Evolutionary conservation across 148 eudicot species (phyloP).

Genomic region (Polygonum aviculare): DNA sequence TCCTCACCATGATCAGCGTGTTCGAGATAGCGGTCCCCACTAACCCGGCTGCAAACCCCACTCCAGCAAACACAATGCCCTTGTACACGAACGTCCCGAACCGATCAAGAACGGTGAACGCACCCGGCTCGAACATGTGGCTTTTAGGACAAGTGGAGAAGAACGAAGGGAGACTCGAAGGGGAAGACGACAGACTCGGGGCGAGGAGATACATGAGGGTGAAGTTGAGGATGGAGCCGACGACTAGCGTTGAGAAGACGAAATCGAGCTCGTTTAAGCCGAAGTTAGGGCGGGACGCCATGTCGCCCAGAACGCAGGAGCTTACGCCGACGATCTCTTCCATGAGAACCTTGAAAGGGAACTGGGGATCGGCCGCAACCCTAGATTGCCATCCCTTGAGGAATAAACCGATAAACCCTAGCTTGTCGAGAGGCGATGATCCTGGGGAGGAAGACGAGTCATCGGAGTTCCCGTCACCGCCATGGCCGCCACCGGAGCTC

Average conservation of each 20-base stretch:
- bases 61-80: constrained; percentile 61
- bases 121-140: constrained; percentile 90
- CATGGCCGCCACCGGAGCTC: constrained; percentile 11
- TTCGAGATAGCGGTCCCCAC: constrained; percentile 80
- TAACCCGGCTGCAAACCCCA: constrained; percentile 79
- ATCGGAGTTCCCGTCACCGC: constrained; percentile 22
- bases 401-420: constrained; percentile 66
- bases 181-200: constrained; percentile 31
- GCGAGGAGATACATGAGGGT: constrained; percentile 81
- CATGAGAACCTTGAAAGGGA: constrained; percentile 93
- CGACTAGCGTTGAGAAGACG: constrained; percentile 82
- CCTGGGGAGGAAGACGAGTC: constrained; percentile 25
- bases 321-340: constrained; percentile 84
- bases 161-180: constrained; percentile 44
- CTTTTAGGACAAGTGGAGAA: constrained; percentile 62
- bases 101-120: constrained; percentile 43
- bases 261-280: constrained; percentile 95
- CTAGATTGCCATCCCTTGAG: constrained; percentile 86
- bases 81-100: constrained; percentile 80
- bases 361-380: constrained; percentile 92
- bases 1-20: constrained; percentile 58
- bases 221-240: constrained; percentile 76
- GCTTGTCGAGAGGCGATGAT: constrained; percentile 17
- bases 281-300: constrained; percentile 94
- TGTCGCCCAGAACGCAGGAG: constrained; percentile 76